These are phyloP conservation scores for Calonectria crousiana DNA, from an alignment of 2,329 filamentous ascomycete genomes.

Conservation along the genomic window DNA sequence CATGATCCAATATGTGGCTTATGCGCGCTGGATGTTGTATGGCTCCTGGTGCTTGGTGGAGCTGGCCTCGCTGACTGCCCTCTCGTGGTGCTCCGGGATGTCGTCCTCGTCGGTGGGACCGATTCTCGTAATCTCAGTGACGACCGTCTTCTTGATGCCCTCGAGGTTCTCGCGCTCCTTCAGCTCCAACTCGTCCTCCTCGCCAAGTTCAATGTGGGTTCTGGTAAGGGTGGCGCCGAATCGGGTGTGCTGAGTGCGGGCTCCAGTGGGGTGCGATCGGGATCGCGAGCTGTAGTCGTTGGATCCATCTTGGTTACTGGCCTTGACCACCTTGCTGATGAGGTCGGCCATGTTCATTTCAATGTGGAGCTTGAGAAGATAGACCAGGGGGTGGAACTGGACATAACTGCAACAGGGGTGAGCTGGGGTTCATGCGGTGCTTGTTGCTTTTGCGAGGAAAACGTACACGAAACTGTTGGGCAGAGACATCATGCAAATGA, in stretches of 20 bases:
- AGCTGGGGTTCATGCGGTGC: not conserved
- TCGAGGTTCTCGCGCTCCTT: constrained; percentile 31
- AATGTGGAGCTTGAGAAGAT: constrained; percentile 45
- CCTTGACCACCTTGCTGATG: constrained; percentile 43
- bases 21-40: constrained; percentile 38
- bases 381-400: constrained; percentile 45
- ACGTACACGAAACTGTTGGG: constrained; percentile 45
- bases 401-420: constrained; percentile 37
- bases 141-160: constrained; percentile 31
- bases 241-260: constrained; percentile 26
- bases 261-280: constrained; percentile 14
- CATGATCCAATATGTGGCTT: constrained; percentile 14
- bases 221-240: constrained; percentile 29
- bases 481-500: constrained; percentile 45
- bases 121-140: constrained; percentile 24
- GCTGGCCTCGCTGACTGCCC: constrained; percentile 42
- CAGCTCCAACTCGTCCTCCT: constrained; percentile 34
- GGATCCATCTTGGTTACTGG: constrained; percentile 35
- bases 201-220: constrained; percentile 38
- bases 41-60: constrained; percentile 36
- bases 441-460: not conserved
- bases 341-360: constrained; percentile 48
- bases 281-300: constrained; percentile 33
- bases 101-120: constrained; percentile 23
- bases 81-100: constrained; percentile 41